These are phyloP conservation scores for Epichloe uncinata DNA, from an alignment of 2,329 filamentous ascomycete genomes.

Conservation along the genomic window DNA sequence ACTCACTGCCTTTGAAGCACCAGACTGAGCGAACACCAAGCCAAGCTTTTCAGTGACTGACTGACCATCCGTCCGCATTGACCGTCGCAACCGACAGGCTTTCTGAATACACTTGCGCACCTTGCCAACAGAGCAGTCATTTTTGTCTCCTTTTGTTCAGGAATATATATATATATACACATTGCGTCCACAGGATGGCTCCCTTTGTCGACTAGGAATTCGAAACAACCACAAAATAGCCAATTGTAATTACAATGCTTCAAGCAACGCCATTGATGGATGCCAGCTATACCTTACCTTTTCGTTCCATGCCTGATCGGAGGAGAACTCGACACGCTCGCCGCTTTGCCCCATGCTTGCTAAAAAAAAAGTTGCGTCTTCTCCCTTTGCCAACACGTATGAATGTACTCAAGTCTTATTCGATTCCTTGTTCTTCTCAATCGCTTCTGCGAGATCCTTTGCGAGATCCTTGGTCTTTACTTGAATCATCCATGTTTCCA, in stretches of 20 bases:
- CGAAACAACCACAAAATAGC: neutral
- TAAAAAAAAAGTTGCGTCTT: neutral
- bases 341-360: constrained; percentile 1
- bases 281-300: constrained; percentile 1
- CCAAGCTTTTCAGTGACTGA: no score
- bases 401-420: constrained; percentile 33
- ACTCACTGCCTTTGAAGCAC: no score
- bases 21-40: no score
- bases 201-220: neutral
- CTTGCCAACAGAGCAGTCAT: no score
- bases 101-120: no score
- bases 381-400: neutral
- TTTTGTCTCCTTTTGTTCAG: neutral
- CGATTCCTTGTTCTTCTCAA: constrained; percentile 42
- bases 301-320: neutral
- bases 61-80: no score
- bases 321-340: neutral
- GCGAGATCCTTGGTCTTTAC: constrained; percentile 52
- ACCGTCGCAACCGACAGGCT: no score
- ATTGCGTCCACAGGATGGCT: neutral
- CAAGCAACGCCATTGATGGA: constrained; percentile 6
- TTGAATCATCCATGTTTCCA: constrained; percentile 60
- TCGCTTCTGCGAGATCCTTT: constrained; percentile 33
- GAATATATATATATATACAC: neutral
- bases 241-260: constrained; percentile 6